Conservation (phyloP, 2,329 filamentous ascomycete genomes). For the Alternaria solani region DNA sequence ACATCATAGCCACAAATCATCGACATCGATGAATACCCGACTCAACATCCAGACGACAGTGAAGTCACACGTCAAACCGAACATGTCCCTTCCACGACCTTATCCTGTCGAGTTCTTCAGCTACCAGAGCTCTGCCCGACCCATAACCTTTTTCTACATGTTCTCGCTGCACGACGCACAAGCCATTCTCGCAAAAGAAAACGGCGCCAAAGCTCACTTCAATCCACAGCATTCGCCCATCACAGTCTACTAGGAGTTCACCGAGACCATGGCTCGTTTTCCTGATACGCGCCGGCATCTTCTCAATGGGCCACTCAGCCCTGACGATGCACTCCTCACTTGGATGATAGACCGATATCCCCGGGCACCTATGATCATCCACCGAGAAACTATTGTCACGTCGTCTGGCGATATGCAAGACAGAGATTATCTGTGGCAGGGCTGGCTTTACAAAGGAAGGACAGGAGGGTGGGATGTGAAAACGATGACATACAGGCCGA, state of each 20-base stretch:
- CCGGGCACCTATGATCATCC: background rate
- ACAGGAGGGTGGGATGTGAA: background rate
- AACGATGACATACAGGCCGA: background rate
- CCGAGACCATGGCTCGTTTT: background rate
- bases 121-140: conserved; percentile 7
- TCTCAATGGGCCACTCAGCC: background rate
- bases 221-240: background rate
- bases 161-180: conserved; percentile 14
- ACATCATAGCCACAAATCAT: background rate
- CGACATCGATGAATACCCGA: background rate
- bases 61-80: background rate
- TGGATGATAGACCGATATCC: background rate
- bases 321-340: background rate
- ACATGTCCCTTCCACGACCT: background rate
- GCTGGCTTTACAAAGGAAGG: background rate
- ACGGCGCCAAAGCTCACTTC: background rate
- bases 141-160: conserved; percentile 24
- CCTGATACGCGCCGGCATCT: background rate
- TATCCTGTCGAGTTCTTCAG: background rate
- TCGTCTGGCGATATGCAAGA: background rate
- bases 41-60: background rate
- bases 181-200: background rate
- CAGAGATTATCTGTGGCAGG: background rate
- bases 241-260: background rate
- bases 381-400: background rate